Base-by-base conservation (phyloP, 495 filamentous ascomycete species). In the Jackrogersella multiformis region DNA sequence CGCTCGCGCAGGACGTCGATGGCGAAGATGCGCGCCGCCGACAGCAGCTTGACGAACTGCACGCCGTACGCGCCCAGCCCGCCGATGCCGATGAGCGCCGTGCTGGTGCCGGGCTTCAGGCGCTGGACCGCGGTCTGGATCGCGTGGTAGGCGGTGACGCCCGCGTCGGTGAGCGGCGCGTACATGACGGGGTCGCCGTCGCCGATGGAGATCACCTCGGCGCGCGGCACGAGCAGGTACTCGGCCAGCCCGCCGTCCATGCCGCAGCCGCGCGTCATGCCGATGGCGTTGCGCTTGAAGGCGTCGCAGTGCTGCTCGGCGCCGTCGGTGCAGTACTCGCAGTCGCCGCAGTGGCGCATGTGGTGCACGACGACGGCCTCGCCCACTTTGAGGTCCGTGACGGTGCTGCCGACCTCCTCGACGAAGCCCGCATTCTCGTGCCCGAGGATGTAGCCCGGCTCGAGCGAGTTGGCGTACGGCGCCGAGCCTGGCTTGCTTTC, bases 331-430 rank as follows among this genome's bases (percentile, higher is more conserved):
- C 60, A 75, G 59, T 78, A 80, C 53, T 85, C 77, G 34, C 77
- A 71, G 16, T 74, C 56, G 12, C 72, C 71, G 30, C 75, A 77
- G 9, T 68, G 65, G 8, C 48, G 46, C 7, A 59, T 44, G 2
- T 59, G 56, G 15, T 61, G 64, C 21, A 77, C 70, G 72, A 78
- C 85, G 5, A 85, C 84, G 8, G 78, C 77, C 69, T 85, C 82
- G 24, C 84, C 84, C 20, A 66, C 18, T n/a, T 77, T 77, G 62
- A 85, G 75, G 28, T 66, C 61, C 1, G 68, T 76, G 0, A 84
- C 82, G 1, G 58, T 46, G 34, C 58, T 52, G 15, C 84, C 85
- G 4, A 79, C 65, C 1, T 77, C 75, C 5, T 71, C 64, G 35
- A 87, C 77, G 20, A 67, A 74, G 8, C 84, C 84, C 1, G 82